Evolutionary conservation across 768 basidiomycete genomes (phyloP), one percentile per base, ranked within the genome.

Genomic region (Boletus vinaceobasis): DNA sequence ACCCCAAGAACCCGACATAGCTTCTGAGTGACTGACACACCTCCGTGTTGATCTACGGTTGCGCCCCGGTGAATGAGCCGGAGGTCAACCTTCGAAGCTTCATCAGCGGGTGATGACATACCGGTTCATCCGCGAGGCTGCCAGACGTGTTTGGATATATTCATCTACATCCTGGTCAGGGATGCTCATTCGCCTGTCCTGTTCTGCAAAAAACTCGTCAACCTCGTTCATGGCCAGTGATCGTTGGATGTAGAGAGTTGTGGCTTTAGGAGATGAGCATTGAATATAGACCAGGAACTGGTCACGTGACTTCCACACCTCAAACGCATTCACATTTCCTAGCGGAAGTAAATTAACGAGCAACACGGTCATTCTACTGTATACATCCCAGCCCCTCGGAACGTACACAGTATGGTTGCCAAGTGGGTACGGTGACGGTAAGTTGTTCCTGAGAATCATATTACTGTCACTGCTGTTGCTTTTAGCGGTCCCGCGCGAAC

Each of bases 111-210:
- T 10, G 32, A 38, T 47, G 38, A 29, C 64, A 19, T 45, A 70
- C 68, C 23, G 47, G 31, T 58, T 59, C 52, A n/a, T 57, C 53
- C 36, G 55, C 13, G 53, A 44, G 23, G 44, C 52, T 37, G 51
- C 48, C 31, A 67, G 50, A 37, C 66, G 68, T 29, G 75, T 68
- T 42, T 67, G 66, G 43, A 80, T 57, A 58, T 80, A 85, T 43
- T 78, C 75, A 15, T 79, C 72, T 43, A 79, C 57, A 37, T 79
- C 77, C 64, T 84, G 81, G 37, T 83, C 79, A 4, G 81, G 79
- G 17, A 80, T 55, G 43, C 72, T 75, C 81, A 85, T 80, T 9
- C 73, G 75, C 50, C 67, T 70, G 48, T 85, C 79, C 65, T 80
- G 81, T 65, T 85, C 84, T 21, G 65, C 66, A 60, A 80, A 86